A percentile compares a stretch with the other conserved stretches of the same genome.
Evolutionary conservation across 371 early-diverging fungal genomes (phyloP).

Genomic region (Saksenaea vasiformis): DNA sequence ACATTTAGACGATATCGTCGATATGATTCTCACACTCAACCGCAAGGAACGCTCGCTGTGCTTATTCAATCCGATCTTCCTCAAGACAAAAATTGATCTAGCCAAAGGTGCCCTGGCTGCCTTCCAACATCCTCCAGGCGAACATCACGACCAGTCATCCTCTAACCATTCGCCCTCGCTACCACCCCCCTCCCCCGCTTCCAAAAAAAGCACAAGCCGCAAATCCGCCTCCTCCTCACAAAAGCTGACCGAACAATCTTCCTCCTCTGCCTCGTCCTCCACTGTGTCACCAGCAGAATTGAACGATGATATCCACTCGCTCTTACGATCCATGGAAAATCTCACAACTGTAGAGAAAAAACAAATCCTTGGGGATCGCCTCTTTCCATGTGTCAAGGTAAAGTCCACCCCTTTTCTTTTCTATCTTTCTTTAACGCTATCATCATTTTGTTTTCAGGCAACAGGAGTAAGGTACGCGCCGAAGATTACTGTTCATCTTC

Average conservation of each 20-base stretch:
- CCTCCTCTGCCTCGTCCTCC: background rate
- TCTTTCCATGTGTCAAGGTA: slow-evolving; percentile 54
- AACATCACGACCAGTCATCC: slow-evolving; percentile 6
- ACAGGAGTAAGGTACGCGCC: slow-evolving; percentile 36
- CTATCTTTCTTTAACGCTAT: background rate
- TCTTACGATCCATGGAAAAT: slow-evolving; percentile 32
- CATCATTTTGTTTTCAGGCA: slow-evolving; percentile 18
- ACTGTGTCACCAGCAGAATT: background rate
- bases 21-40: slow-evolving; percentile 48
- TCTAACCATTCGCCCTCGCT: background rate
- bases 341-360: slow-evolving; percentile 39
- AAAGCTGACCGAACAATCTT: background rate
- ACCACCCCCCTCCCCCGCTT: background rate
- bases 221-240: background rate
- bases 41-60: slow-evolving; percentile 50
- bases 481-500: slow-evolving; percentile 37
- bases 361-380: slow-evolving; percentile 43
- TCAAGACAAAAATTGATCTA: slow-evolving; percentile 36
- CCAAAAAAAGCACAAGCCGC: background rate
- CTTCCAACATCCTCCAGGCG: slow-evolving; percentile 33
- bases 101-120: slow-evolving; percentile 46
- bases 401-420: background rate
- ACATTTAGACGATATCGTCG: slow-evolving; percentile 43
- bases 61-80: slow-evolving; percentile 45
- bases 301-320: slow-evolving; percentile 20